Conservation (phyloP, 768 basidiomycete species). For the Lentinula lateritia region DNA sequence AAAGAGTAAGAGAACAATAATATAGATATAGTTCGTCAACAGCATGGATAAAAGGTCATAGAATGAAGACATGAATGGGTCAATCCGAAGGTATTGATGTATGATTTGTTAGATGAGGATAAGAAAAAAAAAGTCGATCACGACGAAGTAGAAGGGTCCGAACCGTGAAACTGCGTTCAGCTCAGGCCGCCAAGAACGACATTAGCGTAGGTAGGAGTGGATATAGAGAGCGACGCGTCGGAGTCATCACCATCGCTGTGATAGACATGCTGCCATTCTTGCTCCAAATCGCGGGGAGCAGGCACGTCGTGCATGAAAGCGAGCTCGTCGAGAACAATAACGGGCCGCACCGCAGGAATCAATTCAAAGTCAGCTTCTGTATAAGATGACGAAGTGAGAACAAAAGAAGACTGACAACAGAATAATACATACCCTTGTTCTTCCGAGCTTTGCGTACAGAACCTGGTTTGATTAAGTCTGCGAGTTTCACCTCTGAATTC, state of each 20-base stretch:
- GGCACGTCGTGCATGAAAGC: constrained; percentile 5
- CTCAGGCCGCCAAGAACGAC: constrained; percentile 13
- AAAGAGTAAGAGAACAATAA: too few relatives aligned
- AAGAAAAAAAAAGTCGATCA: too few relatives aligned
- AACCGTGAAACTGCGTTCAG: background rate
- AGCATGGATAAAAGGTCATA: too few relatives aligned
- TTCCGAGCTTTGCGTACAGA: constrained; percentile 33
- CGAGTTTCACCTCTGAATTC: constrained; percentile 24
- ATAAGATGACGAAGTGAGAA: background rate
- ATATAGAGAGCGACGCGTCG: constrained; percentile 10
- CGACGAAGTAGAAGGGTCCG: background rate
- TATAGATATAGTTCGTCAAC: too few relatives aligned
- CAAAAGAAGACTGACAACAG: background rate
- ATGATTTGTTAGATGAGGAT: too few relatives aligned
- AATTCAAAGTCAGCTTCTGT: constrained; percentile 53
- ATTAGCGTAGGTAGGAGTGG: constrained; percentile 36
- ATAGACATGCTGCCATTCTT: constrained; percentile 56
- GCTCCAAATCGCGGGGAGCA: constrained; percentile 37
- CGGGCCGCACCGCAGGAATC: constrained; percentile 45
- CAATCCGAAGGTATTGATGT: too few relatives aligned
- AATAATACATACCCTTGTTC: constrained; percentile 30
- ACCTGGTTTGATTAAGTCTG: constrained; percentile 21
- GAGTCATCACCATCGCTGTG: constrained; percentile 31
- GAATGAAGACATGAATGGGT: too few relatives aligned
- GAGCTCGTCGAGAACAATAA: constrained; percentile 54